Base-by-base conservation (phyloP, 805 yeast genomes). In the Sugiyamaella qingdaonensis region DNA sequence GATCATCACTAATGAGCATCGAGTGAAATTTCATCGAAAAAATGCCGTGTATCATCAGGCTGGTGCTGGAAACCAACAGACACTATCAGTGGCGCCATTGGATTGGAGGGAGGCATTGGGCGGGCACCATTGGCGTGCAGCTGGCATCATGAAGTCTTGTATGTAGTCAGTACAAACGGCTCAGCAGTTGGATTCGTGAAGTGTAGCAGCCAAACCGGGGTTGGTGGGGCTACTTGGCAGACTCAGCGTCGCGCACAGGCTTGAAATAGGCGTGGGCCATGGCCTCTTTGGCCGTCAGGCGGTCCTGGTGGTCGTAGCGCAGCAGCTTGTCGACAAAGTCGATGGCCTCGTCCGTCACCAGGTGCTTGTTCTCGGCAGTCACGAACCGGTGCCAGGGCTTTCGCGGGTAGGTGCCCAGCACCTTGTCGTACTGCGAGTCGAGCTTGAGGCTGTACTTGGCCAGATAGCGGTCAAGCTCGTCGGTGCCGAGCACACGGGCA, bases 261-360 rank as follows among this genome's bases (percentile, higher is more conserved):
- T 59, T 69, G 58, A 69, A 69, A 56, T 69, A 69, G 16, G 63
- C 63, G 71, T 89, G 96, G 11, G 71, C 80, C 86, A 89, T 82
- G 27, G 96, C 94, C 68, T 91, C 96, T 67, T 78, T 80, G 1
- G 96, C 96, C 5, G 97, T 88, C 45, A 88, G 77, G 67, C 97
- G 79, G 66, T 85, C 86, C 66, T 87, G 89, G 68, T 91, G 97
- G 67, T 91, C 97, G 65, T 88, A 90, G 55, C 87, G 79, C 61
- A 90, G 74, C 57, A 91, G 73, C 61, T 83, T 79, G 67, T 88
- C 96, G 58, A 90, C 80, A 63, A 90, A 81, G 67, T 90, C 95
- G 49, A 92, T 72, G 45, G 87, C 85, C 54, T 87, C 94, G 16
- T 80, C 80, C 59, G 80, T 78, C 33, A 83, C 82, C 58, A 89